Base-by-base conservation (phyloP, 805 yeast genomes). In the Clavispora asparagi region DNA sequence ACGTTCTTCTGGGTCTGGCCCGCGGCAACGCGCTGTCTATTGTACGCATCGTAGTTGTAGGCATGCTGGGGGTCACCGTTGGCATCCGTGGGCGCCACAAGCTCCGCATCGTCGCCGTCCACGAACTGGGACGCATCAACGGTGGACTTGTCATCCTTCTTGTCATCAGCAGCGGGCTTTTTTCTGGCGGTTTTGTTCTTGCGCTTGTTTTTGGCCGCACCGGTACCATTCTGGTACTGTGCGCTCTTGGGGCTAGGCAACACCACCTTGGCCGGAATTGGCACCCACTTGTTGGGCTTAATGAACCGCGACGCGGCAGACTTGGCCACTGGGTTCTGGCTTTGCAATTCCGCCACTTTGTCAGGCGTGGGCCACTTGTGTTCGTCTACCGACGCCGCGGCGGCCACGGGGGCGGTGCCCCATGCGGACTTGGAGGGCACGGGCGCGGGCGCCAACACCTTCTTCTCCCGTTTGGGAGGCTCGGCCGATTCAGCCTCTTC, bases 241-340 rank as follows among this genome's bases (percentile, higher is more conserved):
- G 51, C 50, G 42, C 52, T 52, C 59, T 72, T 67, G n/a, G 70
- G 54, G 50, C 57, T 63, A 29, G 73, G 68, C 53, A 71, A 64
- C 35, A 63, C 64, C 26, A 71, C 73, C 52, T 71, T 71, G 29
- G 74, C 75, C 46, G 53, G 62, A 45, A 71, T 65, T 14, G 77
- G 77, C 25, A 71, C 73, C 77, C 77, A 71, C 52, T 71, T 69
- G 52, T 62, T 70, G 16, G 75, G 72, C 54, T 71, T 71, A 51
- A 67, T 64, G 52, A 69, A 68, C 51, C 70, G 69, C 16, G 57
- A 44, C 31, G 50, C 46, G 29, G 50, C 50, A 37, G 43, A 39
- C 40, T 36, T 45, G 14, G 50, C 35, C 27, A 46, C 50, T 6
- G 37, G 25, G 37, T 10, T 33, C 32, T 55, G 58, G 28, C 48